Evolutionary conservation across 1,139 yeast species (phyloP), one percentile per base, ranked within the genome.

Genomic region (Blastobotrys illinoisensis): DNA sequence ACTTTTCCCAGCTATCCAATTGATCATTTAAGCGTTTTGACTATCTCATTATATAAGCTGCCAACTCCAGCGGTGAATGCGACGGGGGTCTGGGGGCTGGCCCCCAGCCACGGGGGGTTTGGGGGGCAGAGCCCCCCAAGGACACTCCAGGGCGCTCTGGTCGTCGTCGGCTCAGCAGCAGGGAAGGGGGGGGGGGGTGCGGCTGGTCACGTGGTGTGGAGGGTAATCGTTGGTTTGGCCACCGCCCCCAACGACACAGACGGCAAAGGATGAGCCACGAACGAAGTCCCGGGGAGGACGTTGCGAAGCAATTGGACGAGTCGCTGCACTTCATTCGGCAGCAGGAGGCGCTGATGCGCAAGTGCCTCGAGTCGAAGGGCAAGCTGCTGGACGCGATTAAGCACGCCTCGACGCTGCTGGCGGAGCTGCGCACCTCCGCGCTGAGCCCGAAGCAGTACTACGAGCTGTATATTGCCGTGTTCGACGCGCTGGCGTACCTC

Each of bases 381-480:
- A 85, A 85, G 66, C 77, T 91, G 54, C 83, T 93, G 80, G 96
- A 86, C 65, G 96, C 97, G 0, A 74, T 93, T 58, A 90, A 90
- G 64, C 95, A 90, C 67, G 89, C 95, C 51, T 85, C 96, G 36
- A 82, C 87, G 52, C 82, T 90, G 73, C 76, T 93, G 54, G 84
- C 85, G 44, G 98, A 93, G 69, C 74, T 93, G 52, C 77, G 98
- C 54, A 86, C 93, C 9, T 82, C 85, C 51, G 77, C 79, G 51
- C 75, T 90, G 59, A 79, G 89, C 2, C 99, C 99, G 0, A 91
- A 91, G 69, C 95, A 88, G 68, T 93, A 93, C 74, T 93, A 93
- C 69, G 99, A 93, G 70, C 74, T 95, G 50, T 93, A 93, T 71
- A 88, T 89, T 67, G 78, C 86, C 52, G 84, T 87, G 1, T 91